Base-by-base conservation (phyloP, 2,329 filamentous ascomycete species). In the Blastomyces parvus region DNA sequence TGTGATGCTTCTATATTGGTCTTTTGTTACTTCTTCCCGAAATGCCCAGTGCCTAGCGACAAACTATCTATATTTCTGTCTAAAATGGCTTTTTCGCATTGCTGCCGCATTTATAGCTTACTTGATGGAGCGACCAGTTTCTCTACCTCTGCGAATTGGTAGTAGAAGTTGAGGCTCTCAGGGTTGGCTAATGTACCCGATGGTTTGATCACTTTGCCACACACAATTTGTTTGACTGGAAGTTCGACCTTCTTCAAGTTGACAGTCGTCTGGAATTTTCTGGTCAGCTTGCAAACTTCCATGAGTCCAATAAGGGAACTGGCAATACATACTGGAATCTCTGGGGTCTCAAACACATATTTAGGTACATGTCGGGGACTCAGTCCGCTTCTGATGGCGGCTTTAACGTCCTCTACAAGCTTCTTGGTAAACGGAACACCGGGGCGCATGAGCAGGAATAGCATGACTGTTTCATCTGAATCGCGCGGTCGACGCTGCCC, bases 201-300 rank as follows among this genome's bases (percentile, higher is more conserved):
- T 0, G 89, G 84, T 74, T 88, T 90, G 71, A 94, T 84, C 30
- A 78, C 83, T 68, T 86, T 85, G 0, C 90, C 90, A 0, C 84
- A 90, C 0, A 94, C 86, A 66, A 94, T 94, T 71, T 90, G 87
- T 77, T 94, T 94, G 38, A 94, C 88, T 0, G 89, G 89, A 61
- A 94, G 70, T 73, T 94, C 90, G 3, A 94, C 90, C 74, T 94
- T 94, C 74, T 94, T 94, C 59, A 90, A 76, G 71, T 93, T 94
- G 66, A 94, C 86, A 0, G 90, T 94, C 0, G 86, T 89, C 86
- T 91, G 57, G 56, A 33, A 17, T 25, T n/a, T 52, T 38, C 30
- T 38, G 25, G 44, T 60, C 46, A 63, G 42, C 57, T 56, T 27
- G 9, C n/a, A 40, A 38, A 27, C n/a, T 42, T 22, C 19, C 7